A percentile compares a stretch with the other conserved stretches of the same genome.
Conservation (phyloP, 1,284 basidiomycete genomes). For the Apiotrichum gracile region DNA sequence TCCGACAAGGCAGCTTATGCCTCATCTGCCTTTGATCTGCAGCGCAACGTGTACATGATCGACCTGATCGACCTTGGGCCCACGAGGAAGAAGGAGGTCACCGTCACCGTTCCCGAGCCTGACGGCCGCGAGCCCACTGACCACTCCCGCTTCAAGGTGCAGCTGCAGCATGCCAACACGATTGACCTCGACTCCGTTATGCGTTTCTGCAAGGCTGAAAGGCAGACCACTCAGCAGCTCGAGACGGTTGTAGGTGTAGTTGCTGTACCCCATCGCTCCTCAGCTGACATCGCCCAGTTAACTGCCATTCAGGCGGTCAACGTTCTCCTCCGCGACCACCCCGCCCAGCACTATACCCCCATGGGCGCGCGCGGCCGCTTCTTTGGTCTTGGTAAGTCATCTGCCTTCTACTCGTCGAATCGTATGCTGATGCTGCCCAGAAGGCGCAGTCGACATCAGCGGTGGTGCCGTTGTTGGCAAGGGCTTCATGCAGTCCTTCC, state of each 20-base stretch:
- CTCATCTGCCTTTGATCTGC: conserved; percentile 34
- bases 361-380: conserved; percentile 41
- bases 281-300: conserved; percentile 17
- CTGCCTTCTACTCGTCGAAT: neutral
- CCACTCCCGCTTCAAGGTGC: conserved; percentile 37
- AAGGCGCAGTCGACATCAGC: conserved; percentile 28
- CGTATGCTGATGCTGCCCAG: conserved; percentile 8
- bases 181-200: conserved; percentile 38
- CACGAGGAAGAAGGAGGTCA: conserved; percentile 28
- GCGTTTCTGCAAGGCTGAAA: conserved; percentile 33
- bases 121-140: conserved; percentile 31
- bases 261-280: neutral
- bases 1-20: conserved; percentile 22
- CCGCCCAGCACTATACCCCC: conserved; percentile 30
- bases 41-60: conserved; percentile 43
- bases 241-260: conserved; percentile 29
- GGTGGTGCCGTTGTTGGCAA: conserved; percentile 40
- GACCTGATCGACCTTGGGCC: conserved; percentile 21
- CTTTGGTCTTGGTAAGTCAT: conserved; percentile 33
- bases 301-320: conserved; percentile 42
- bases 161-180: conserved; percentile 29
- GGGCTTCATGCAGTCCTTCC: conserved; percentile 46
- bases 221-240: conserved; percentile 30
- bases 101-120: conserved; percentile 38
- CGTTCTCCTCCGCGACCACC: conserved; percentile 42